Evolutionary conservation across 148 eudicot genomes (phyloP).

Genomic region (Chenopodium suecicum): DNA sequence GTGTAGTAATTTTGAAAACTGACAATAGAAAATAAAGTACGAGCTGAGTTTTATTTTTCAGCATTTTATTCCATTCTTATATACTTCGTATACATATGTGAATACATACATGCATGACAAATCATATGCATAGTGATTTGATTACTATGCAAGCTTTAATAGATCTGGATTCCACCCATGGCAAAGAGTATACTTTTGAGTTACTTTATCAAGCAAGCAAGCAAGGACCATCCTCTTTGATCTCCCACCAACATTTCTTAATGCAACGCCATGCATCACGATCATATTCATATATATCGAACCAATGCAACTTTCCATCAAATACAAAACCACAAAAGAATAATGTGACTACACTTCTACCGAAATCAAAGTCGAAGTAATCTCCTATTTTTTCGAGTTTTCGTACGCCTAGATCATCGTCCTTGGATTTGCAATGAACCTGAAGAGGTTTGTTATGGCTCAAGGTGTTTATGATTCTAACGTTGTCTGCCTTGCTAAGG

Average conservation of each 20-base stretch:
- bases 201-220: not conserved
- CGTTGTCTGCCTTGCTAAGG: not conserved
- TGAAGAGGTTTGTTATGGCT: not conserved
- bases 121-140: too few relatives aligned
- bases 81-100: too few relatives aligned
- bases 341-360: not conserved
- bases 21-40: too few relatives aligned
- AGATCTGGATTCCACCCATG: not conserved
- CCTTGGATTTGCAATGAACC: not conserved
- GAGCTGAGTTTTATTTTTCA: too few relatives aligned
- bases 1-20: too few relatives aligned
- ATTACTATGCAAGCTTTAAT: too few relatives aligned
- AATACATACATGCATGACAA: too few relatives aligned
- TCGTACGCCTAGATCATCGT: too few relatives aligned
- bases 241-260: not conserved
- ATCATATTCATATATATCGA: not conserved
- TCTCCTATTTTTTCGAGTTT: not conserved
- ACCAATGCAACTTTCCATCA: not conserved
- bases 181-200: not conserved
- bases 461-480: not conserved
- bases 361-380: not conserved
- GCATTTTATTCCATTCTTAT: too few relatives aligned
- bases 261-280: not conserved
- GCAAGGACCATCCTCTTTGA: not conserved
- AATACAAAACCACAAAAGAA: constrained; percentile 4